phyloP scores from a whole-genome alignment of 2,329 filamentous ascomycete genomes.

The Colletotrichum sp. region DNA sequence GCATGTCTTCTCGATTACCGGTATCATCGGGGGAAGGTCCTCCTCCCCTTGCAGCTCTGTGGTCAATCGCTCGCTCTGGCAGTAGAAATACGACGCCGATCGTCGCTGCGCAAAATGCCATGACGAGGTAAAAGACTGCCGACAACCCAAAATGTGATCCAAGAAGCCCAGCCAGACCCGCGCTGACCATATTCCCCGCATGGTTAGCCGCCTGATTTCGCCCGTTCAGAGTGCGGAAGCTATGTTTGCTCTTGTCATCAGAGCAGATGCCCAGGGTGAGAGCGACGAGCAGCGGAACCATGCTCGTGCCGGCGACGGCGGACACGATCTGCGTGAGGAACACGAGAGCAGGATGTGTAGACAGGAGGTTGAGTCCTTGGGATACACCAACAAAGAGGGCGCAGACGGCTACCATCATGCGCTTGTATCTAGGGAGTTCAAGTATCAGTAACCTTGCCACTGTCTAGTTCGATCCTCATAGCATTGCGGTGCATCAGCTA shows the following conservation, averaged over 20 bases:
- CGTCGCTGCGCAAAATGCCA: neutral
- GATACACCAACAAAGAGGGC: constrained; percentile 9
- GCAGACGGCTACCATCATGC: neutral
- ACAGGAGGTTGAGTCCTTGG: constrained; percentile 3
- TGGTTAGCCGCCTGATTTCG: constrained; percentile 8
- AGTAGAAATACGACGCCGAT: neutral
- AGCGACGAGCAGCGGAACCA: constrained; percentile 5
- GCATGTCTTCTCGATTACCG: neutral
- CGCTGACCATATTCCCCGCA: constrained; percentile 14
- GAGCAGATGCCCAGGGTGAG: constrained; percentile 11
- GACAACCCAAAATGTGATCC: neutral
- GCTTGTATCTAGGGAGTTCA: neutral
- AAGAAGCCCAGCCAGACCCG: neutral
- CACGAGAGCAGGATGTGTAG: constrained; percentile 6
- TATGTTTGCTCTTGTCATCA: neutral
- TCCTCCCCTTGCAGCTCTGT: neutral
- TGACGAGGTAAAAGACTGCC: constrained; percentile 8
- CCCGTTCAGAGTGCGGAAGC: neutral
- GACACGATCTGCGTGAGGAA: constrained; percentile 13
- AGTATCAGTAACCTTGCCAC: neutral
- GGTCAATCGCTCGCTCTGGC: neutral
- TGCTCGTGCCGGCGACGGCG: constrained; percentile 2
- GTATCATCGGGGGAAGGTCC: neutral
- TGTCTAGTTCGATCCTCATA: neutral
- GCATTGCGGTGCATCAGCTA: neutral